phyloP scores from a whole-genome alignment of 2,329 filamentous ascomycete species.

The Cadophora gregata region DNA sequence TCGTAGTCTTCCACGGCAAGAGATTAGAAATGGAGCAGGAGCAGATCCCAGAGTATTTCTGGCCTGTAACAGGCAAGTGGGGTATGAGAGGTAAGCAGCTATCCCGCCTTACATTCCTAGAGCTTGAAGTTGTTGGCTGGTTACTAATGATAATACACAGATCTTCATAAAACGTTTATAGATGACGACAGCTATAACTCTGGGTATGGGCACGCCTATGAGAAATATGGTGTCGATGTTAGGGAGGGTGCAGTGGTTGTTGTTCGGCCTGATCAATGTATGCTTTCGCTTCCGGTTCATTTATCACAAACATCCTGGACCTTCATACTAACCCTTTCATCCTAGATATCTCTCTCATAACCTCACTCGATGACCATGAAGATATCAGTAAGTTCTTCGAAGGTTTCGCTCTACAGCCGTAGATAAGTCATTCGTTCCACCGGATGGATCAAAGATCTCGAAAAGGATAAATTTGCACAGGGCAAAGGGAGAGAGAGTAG shows the following conservation, averaged over 20 bases:
- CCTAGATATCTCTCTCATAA: constrained; percentile 19
- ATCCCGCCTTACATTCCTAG: neutral
- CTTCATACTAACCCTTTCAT: neutral
- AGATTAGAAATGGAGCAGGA: constrained; percentile 56
- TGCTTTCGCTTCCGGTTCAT: neutral
- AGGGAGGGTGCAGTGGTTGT: constrained; percentile 55
- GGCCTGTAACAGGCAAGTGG: constrained; percentile 60
- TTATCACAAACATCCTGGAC: neutral
- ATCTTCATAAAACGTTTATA: constrained; percentile 63
- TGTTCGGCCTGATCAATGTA: constrained; percentile 67
- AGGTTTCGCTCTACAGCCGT: constrained; percentile 16
- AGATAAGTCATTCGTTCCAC: too few relatives aligned
- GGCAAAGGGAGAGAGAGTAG: too few relatives aligned
- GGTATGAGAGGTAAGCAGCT: constrained; percentile 59
- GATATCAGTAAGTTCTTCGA: constrained; percentile 19
- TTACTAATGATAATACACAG: constrained; percentile 43
- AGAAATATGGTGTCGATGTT: constrained; percentile 58
- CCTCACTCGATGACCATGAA: constrained; percentile 19
- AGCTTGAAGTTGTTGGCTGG: neutral
- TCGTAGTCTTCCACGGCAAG: constrained; percentile 58
- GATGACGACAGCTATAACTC: constrained; percentile 61
- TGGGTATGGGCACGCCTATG: constrained; percentile 63
- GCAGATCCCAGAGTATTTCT: constrained; percentile 61
- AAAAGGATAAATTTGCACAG: too few relatives aligned
- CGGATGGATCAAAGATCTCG: too few relatives aligned